A percentile compares a stretch with the other conserved stretches of the same genome.
Evolutionary conservation across 2,329 filamentous ascomycete species (phyloP).

Genomic region (Fusarium avenaceum): DNA sequence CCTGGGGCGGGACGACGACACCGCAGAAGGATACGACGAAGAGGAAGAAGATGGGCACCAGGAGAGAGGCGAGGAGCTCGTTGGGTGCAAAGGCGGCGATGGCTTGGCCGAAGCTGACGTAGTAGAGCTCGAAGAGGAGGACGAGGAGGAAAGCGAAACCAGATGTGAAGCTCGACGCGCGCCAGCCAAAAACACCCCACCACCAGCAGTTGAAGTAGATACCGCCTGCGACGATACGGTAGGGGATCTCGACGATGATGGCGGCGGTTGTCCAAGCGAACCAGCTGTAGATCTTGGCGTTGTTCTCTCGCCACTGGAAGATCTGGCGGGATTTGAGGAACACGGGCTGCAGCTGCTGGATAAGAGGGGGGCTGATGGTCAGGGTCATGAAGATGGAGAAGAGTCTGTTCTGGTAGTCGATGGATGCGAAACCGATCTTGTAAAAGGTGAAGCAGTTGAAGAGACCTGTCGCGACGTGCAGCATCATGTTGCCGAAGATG

Average conservation of each 20-base stretch:
- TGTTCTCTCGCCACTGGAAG: conserved; percentile 79
- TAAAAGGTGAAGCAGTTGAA: conserved; percentile 81
- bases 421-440: conserved; percentile 67
- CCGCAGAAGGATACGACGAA: conserved; percentile 80
- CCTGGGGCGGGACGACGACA: conserved; percentile 72
- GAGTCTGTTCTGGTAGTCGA: conserved; percentile 77
- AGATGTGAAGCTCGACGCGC: conserved; percentile 66
- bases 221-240: conserved; percentile 73
- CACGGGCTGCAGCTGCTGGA: conserved; percentile 82
- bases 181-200: conserved; percentile 64
- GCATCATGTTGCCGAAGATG: conserved; percentile 71
- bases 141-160: conserved; percentile 74
- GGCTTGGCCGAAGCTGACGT: conserved; percentile 74
- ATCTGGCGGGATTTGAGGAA: conserved; percentile 76
- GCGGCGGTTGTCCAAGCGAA: conserved; percentile 75
- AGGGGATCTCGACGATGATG: conserved; percentile 78
- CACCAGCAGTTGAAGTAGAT: conserved; percentile 68
- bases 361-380: conserved; percentile 79
- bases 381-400: conserved; percentile 84
- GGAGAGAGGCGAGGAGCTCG: conserved; percentile 73
- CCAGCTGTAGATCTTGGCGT: conserved; percentile 86
- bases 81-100: conserved; percentile 77
- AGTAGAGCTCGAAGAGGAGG: conserved; percentile 76
- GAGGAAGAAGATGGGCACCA: conserved; percentile 78
- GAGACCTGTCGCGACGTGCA: conserved; percentile 72